phyloP scores from a whole-genome alignment of 495 filamentous ascomycete species.

The Penicillium desertorum region DNA sequence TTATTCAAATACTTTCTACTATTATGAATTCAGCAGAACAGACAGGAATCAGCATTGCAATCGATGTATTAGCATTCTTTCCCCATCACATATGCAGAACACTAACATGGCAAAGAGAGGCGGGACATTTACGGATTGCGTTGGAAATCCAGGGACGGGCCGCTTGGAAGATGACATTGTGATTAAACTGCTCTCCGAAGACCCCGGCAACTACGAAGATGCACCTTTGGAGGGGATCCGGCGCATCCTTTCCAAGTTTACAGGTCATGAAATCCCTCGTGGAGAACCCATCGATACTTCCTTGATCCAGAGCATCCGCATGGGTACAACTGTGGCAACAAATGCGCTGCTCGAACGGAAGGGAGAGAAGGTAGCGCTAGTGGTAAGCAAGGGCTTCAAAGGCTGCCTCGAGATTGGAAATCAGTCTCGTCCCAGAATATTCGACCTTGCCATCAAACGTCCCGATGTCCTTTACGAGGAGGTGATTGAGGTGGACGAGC shows the following conservation, averaged over 20 bases:
- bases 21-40: neutral
- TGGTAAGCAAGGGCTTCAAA: constrained; percentile 84
- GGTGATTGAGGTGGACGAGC: constrained; percentile 72
- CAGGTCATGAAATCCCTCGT: constrained; percentile 66
- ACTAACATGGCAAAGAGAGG: constrained; percentile 18
- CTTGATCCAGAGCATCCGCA: constrained; percentile 71
- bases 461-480: constrained; percentile 70
- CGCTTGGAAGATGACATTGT: constrained; percentile 51
- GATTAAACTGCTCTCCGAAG: constrained; percentile 79
- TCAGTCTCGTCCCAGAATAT: constrained; percentile 72
- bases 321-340: constrained; percentile 83
- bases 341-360: constrained; percentile 87
- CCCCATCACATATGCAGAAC: neutral
- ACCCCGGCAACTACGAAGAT: constrained; percentile 77
- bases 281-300: constrained; percentile 79
- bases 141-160: constrained; percentile 27
- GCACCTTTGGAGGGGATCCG: constrained; percentile 81
- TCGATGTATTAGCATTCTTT: constrained; percentile 21
- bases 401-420: constrained; percentile 82
- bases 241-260: constrained; percentile 75
- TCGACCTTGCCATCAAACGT: constrained; percentile 68
- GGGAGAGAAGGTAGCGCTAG: constrained; percentile 80
- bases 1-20: neutral
- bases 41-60: constrained; percentile 28
- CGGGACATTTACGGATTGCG: constrained; percentile 32